Percentiles rank a stretch among this genome's conserved stretches.
Conservation (phyloP, 495 filamentous ascomycete species). For the Lasiosphaeria miniovina region DNA sequence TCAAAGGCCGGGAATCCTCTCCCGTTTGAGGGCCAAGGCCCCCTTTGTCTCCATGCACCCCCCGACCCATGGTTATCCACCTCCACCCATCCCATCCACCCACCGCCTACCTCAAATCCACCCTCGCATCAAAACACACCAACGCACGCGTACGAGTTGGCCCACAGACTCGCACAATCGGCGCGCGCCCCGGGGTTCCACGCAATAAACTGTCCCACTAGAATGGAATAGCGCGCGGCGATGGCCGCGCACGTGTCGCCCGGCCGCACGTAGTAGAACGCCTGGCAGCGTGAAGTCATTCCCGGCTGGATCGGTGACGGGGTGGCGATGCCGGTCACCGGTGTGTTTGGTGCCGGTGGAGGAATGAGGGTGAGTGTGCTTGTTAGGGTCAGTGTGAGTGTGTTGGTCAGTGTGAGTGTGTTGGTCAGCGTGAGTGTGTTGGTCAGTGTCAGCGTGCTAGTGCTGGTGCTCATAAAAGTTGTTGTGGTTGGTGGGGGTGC, state of each 20-base stretch:
- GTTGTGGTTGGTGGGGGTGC: background rate
- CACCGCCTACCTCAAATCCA: no score
- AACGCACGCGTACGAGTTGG: constrained; percentile 19
- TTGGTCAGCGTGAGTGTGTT: no score
- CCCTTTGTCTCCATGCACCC: no score
- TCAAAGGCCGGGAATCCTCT: no score
- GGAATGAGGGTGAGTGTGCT: no score
- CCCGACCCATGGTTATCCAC: no score
- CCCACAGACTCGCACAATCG: constrained; percentile 16
- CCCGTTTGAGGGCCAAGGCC: no score
- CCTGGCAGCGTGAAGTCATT: constrained; percentile 41
- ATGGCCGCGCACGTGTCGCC: constrained; percentile 18
- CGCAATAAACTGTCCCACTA: constrained; percentile 11
- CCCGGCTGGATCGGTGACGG: constrained; percentile 37
- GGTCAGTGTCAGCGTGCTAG: no score
- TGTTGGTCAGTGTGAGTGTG: no score
- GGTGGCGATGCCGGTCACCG: constrained; percentile 24
- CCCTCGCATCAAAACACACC: constrained; percentile 7
- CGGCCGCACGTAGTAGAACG: constrained; percentile 37
- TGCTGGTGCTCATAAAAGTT: background rate
- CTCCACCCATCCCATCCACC: no score
- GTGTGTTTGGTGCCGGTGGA: background rate
- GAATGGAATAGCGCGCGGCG: constrained; percentile 11
- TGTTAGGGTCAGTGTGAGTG: no score
- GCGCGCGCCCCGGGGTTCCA: constrained; percentile 16